Evolutionary conservation across 1,284 basidiomycete species (phyloP).

Genomic region (Melampsora americana): DNA sequence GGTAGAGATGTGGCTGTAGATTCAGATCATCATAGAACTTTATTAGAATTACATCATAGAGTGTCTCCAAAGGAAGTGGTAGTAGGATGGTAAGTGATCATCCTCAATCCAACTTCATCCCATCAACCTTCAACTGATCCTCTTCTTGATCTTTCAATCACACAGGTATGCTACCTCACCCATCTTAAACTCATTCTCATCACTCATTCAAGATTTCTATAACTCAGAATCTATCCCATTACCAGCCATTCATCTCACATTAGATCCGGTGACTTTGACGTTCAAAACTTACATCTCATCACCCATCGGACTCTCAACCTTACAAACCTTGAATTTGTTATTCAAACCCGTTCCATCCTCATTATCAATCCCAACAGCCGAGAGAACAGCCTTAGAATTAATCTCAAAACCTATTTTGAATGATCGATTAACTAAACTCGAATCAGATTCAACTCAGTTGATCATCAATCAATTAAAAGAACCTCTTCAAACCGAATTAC

Average conservation of each 20-base stretch:
- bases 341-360: constrained; percentile 60
- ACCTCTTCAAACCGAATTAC: constrained; percentile 34
- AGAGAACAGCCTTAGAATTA: constrained; percentile 64
- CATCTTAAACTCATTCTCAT: constrained; percentile 89
- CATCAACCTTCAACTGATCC: not conserved
- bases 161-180: constrained; percentile 83
- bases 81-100: constrained; percentile 75
- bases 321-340: constrained; percentile 49
- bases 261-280: constrained; percentile 79
- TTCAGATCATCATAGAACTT: constrained; percentile 89
- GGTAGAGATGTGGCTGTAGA: constrained; percentile 74
- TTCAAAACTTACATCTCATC: constrained; percentile 74
- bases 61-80: constrained; percentile 81
- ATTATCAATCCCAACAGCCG: constrained; percentile 63
- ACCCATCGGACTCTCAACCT: constrained; percentile 53
- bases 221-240: constrained; percentile 82
- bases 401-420: constrained; percentile 70
- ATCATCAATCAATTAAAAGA: constrained; percentile 35
- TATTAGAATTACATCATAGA: constrained; percentile 84
- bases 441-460: constrained; percentile 18
- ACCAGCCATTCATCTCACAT: constrained; percentile 85
- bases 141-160: constrained; percentile 3
- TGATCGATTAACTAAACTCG: not conserved
- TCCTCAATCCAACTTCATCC: not conserved
- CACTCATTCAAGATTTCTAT: constrained; percentile 98